Evolutionary conservation across 2,329 filamentous ascomycete genomes (phyloP), one percentile per base, ranked within the genome.

Genomic region (Sphaerulina populicola): DNA sequence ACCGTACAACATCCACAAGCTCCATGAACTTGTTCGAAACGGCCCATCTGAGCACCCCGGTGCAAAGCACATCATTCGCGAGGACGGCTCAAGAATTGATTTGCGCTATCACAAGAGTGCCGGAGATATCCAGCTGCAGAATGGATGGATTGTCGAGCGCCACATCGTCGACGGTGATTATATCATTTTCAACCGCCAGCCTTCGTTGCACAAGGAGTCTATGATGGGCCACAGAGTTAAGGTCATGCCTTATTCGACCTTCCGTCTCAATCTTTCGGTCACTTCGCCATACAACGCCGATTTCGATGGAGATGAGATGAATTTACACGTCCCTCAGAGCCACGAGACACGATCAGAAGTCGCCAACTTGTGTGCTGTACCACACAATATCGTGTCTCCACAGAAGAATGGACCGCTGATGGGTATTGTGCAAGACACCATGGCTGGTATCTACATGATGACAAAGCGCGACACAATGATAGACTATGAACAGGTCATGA

Each of bases 301-400:
- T 86, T 98, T 98, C 73, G 93, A 98, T 66, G 93, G 93, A 73
- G 93, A 98, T 69, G 93, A 99, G 72, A 99, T 99, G 93, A 99
- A 99, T 68, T 81, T 99, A 73, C 93, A 99, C 79, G 94, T 98
- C 47, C 94, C 93, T 3, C 93, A 99, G 66, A 93, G 87, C 35
- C 90, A 98, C 66, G 94, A 99, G 71, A 94, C 94, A 31, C 86
- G 93, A 54, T 89, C 94, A 41, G 93, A 99, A 70, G 82, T 98
- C 61, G 88, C 83, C 69, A 85, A 97, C 67, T 80, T 99, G 11
- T 97, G 91, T 69, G 85, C 97, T 79, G 93, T 99, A n/a, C 93
- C 93, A 0, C 80, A 93, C 62, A 96, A 98, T 70, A 97, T 99
- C 64, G 94, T 98, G 8, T 98, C 94, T 1, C 93, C 93, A 4